These are phyloP conservation scores for Metschnikowia sp. DNA, from an alignment of 805 yeast genomes.

Conservation along the genomic window DNA sequence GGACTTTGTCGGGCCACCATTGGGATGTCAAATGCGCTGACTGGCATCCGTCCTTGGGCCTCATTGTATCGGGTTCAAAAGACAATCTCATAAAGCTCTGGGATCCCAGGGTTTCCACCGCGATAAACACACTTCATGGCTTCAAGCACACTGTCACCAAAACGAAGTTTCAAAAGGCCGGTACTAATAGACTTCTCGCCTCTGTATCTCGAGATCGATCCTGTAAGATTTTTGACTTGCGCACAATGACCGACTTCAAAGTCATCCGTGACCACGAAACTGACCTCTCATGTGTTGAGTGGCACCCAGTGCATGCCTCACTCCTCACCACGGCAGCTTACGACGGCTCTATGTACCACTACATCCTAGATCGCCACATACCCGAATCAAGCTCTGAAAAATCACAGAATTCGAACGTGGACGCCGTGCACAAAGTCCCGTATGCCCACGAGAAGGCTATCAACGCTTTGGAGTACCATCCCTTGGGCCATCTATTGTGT, in stretches of 20 bases:
- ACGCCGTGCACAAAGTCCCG: slow-evolving; percentile 65
- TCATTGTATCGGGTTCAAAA: slow-evolving; percentile 89
- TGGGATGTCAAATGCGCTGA: slow-evolving; percentile 98
- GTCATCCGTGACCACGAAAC: slow-evolving; percentile 76
- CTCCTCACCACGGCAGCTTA: slow-evolving; percentile 82
- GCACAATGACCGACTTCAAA: slow-evolving; percentile 75
- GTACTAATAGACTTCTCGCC: slow-evolving; percentile 69
- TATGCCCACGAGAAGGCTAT: slow-evolving; percentile 94
- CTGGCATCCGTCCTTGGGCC: slow-evolving; percentile 90
- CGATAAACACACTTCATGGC: slow-evolving; percentile 80
- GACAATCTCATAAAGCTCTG: slow-evolving; percentile 90
- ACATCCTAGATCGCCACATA: slow-evolving; percentile 53
- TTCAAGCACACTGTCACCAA: slow-evolving; percentile 92
- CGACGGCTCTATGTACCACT: slow-evolving; percentile 84
- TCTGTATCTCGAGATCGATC: slow-evolving; percentile 88
- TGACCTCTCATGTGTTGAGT: slow-evolving; percentile 79
- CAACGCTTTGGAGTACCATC: slow-evolving; percentile 88
- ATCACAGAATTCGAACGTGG: slow-evolving; percentile 19
- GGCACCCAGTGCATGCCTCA: slow-evolving; percentile 89
- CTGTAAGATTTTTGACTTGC: slow-evolving; percentile 79
- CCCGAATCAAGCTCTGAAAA: slow-evolving; percentile 28
- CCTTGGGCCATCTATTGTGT: slow-evolving; percentile 85
- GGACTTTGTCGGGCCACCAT: slow-evolving; percentile 83
- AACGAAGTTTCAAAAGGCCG: slow-evolving; percentile 80
- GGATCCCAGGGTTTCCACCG: slow-evolving; percentile 85